phyloP scores from a whole-genome alignment of 2,329 filamentous ascomycete species.

The Bisporella sp. region DNA sequence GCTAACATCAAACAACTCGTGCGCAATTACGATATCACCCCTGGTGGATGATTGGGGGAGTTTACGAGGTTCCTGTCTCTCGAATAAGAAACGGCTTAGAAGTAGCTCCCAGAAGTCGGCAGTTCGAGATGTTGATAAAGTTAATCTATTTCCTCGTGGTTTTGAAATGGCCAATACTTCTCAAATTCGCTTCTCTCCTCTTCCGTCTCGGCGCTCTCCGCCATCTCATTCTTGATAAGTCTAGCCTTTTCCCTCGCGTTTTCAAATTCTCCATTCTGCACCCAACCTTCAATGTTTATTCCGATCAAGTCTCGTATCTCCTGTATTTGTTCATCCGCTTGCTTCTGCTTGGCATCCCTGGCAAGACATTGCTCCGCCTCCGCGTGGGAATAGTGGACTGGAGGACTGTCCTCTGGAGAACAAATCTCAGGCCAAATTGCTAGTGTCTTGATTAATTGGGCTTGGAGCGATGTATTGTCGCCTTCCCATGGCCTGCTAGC shows the following conservation, averaged over 20 bases:
- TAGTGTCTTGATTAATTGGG: slow-evolving; percentile 13
- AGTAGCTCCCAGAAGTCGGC: too few species aligned
- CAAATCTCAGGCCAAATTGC: slow-evolving; percentile 13
- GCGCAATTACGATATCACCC: too few species aligned
- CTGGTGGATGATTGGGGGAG: too few species aligned
- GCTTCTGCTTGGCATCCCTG: slow-evolving; percentile 13
- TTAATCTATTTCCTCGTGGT: slow-evolving; percentile 15
- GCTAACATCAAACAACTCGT: too few species aligned
- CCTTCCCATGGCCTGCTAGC: slow-evolving; percentile 16
- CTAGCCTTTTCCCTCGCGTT: slow-evolving; percentile 9
- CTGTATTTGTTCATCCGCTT: slow-evolving; percentile 14
- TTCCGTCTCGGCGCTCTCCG: slow-evolving; percentile 13
- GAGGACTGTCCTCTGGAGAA: slow-evolving; percentile 9
- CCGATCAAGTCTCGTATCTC: slow-evolving; percentile 13
- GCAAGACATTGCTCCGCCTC: slow-evolving; percentile 12
- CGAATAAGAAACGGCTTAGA: too few species aligned
- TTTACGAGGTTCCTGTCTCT: too few species aligned
- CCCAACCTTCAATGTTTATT: slow-evolving; percentile 13
- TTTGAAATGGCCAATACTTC: slow-evolving; percentile 12
- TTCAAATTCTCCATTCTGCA: slow-evolving; percentile 14
- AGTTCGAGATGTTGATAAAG: slow-evolving; percentile 16
- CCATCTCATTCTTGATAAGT: slow-evolving; percentile 12
- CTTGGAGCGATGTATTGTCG: slow-evolving; percentile 16
- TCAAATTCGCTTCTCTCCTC: slow-evolving; percentile 14
- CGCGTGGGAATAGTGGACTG: slow-evolving; percentile 10